phyloP scores from a whole-genome alignment of 768 basidiomycete genomes.

The Auricularia auricula-judae region DNA sequence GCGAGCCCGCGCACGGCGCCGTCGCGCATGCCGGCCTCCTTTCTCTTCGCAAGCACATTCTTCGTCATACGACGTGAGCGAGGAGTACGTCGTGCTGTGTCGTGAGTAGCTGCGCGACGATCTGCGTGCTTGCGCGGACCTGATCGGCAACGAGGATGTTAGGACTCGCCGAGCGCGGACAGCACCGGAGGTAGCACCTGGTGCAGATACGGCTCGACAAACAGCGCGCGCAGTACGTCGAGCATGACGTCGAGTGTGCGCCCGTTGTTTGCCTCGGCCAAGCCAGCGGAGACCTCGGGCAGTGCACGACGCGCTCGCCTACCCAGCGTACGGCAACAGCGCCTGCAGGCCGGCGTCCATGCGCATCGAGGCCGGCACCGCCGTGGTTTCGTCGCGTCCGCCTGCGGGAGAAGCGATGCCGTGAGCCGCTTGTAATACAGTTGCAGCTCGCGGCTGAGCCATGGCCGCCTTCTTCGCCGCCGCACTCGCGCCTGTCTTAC shows the following conservation, averaged over 20 bases:
- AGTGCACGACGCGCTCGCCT: conserved; percentile 71
- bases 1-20: conserved; percentile 83
- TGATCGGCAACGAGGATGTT: conserved; percentile 65
- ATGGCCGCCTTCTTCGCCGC: conserved; percentile 60
- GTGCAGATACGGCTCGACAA: conserved; percentile 97
- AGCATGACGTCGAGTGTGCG: conserved; percentile 68
- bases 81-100: conserved; percentile 85
- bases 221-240: conserved; percentile 78
- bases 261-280: conserved; percentile 54
- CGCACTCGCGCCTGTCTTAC: conserved; percentile 15
- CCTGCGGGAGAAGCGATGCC: conserved; percentile 63
- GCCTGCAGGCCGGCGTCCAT: conserved; percentile 87
- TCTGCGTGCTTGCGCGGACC: conserved; percentile 72
- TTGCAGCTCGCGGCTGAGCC: conserved; percentile 86
- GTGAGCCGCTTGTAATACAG: conserved; percentile 91
- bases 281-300: conserved; percentile 34
- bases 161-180: conserved; percentile 56
- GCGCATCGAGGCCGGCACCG: conserved; percentile 81
- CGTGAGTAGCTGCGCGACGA: conserved; percentile 68
- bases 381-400: conserved; percentile 62
- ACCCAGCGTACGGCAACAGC: conserved; percentile 93
- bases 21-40: conserved; percentile 72
- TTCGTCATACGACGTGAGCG: conserved; percentile 86
- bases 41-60: conserved; percentile 65
- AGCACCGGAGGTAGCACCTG: conserved; percentile 91